phyloP scores from a whole-genome alignment of 495 filamentous ascomycete species.

The Barbatosphaeria neglecta region DNA sequence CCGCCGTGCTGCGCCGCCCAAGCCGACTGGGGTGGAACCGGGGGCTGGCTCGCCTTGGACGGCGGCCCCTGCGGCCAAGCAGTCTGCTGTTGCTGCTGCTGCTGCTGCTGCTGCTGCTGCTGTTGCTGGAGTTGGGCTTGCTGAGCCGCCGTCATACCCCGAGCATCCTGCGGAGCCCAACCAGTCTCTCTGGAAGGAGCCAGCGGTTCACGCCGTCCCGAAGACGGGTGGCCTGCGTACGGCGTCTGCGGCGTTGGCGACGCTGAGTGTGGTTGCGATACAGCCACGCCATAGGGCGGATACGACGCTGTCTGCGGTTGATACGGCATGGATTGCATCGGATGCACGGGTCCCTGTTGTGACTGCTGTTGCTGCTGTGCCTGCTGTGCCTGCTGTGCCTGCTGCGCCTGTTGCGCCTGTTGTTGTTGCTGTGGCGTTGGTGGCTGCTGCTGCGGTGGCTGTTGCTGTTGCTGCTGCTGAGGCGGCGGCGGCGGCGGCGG shows the following conservation, averaged over 20 bases:
- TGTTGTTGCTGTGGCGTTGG: conserved; percentile 9
- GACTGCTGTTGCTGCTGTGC: conserved; percentile 1
- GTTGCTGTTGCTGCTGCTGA: conserved; percentile 1
- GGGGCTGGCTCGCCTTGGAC: conserved; percentile 25
- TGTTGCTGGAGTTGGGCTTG: conserved; percentile 11
- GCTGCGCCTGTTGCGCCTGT: too few species aligned
- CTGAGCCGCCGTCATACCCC: conserved; percentile 6
- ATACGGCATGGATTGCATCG: conserved; percentile 8
- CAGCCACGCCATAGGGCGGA: conserved; percentile 1
- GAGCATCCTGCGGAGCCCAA: conserved; percentile 5
- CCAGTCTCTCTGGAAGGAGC: conserved; percentile 8
- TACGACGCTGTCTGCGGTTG: conserved; percentile 2
- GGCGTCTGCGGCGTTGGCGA: conserved; percentile 14
- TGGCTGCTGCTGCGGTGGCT: conserved; percentile 1
- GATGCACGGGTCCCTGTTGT: conserved; percentile 1
- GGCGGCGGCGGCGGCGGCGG: conserved; percentile 15
- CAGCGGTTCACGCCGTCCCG: conserved; percentile 7
- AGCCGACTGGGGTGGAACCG: conserved; percentile 21
- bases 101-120: conserved; percentile 14
- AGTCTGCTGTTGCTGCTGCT: conserved; percentile 11
- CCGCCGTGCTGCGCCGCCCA: conserved; percentile 33
- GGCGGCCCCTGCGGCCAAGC: conserved; percentile 25
- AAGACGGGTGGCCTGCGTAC: conserved; percentile 12
- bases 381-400: too few species aligned
- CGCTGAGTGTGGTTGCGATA: conserved; percentile 9